A percentile compares a stretch with the other conserved stretches of the same genome.
phyloP scores from a whole-genome alignment of 1,284 basidiomycete genomes.

The Trametes pubescens region DNA sequence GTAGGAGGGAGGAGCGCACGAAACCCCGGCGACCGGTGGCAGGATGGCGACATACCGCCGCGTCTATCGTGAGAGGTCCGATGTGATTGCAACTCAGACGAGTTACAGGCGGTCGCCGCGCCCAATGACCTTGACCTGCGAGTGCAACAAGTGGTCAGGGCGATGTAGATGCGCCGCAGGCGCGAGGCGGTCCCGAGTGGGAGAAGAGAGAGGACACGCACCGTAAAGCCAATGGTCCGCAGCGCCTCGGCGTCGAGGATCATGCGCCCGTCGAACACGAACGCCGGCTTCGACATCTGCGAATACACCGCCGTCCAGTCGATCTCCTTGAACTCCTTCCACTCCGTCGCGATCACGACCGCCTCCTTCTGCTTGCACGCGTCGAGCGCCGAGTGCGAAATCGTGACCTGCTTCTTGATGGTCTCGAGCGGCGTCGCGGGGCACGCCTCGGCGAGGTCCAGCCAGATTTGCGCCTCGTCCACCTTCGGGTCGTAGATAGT shows the following conservation, averaged over 20 bases:
- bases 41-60: conserved; percentile 7
- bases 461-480: conserved; percentile 75
- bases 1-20: conserved; percentile 4
- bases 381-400: conserved; percentile 81
- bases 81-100: too few relatives aligned
- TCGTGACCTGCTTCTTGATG: conserved; percentile 91
- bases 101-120: conserved; percentile 38
- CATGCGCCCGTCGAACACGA: conserved; percentile 92
- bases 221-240: conserved; percentile 92
- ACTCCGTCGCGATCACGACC: conserved; percentile 93
- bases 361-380: conserved; percentile 93
- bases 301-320: conserved; percentile 90
- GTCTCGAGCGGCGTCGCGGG: conserved; percentile 60
- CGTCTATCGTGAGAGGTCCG: not conserved
- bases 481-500: conserved; percentile 96
- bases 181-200: conserved; percentile 2
- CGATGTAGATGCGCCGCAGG: conserved; percentile 33
- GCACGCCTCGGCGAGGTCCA: conserved; percentile 74
- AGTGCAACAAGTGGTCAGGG: not conserved
- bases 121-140: conserved; percentile 44
- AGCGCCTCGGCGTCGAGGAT: conserved; percentile 86
- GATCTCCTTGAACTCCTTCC: conserved; percentile 94
- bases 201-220: conserved; percentile 47
- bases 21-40: not conserved
- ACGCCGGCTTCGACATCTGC: conserved; percentile 95